Percentiles rank a stretch among this genome's conserved stretches.
Evolutionary conservation across 83 land plant species (phyloP).

Genomic region (Thuja plicata): DNA sequence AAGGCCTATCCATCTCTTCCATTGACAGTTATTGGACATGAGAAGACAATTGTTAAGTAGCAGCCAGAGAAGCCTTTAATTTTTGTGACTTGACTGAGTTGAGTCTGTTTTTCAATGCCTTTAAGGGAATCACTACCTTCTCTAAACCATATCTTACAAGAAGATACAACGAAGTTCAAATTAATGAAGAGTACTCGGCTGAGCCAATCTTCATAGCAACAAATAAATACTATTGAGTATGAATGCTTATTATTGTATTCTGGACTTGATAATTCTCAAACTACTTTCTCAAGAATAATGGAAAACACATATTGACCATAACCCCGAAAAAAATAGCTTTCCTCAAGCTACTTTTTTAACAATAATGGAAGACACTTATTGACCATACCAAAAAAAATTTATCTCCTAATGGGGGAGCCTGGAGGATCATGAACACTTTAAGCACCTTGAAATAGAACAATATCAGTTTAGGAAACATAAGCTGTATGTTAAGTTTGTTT

Average conservation of each 20-base stretch:
- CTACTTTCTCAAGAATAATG: neutral
- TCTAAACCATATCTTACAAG: neutral
- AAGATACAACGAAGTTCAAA: neutral
- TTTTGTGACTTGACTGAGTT: no score
- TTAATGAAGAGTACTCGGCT: neutral
- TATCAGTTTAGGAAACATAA: neutral
- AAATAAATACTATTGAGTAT: neutral
- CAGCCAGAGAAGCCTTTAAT: no score
- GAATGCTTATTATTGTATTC: neutral
- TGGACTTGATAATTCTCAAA: neutral
- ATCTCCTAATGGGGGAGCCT: no score
- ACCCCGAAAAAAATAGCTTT: neutral
- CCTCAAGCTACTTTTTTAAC: neutral
- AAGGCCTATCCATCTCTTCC: no score
- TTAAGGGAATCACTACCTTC: neutral
- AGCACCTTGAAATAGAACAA: neutral
- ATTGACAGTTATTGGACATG: no score
- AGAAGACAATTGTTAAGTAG: no score
- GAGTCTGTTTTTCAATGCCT: neutral
- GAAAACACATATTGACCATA: no score
- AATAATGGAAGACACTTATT: no score
- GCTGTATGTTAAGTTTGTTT: neutral
- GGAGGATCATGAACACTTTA: neutral
- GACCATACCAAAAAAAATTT: neutral
- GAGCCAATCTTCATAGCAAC: neutral